Evolutionary conservation across 2,329 filamentous ascomycete species (phyloP).

Genomic region (Fusarium nygamai): DNA sequence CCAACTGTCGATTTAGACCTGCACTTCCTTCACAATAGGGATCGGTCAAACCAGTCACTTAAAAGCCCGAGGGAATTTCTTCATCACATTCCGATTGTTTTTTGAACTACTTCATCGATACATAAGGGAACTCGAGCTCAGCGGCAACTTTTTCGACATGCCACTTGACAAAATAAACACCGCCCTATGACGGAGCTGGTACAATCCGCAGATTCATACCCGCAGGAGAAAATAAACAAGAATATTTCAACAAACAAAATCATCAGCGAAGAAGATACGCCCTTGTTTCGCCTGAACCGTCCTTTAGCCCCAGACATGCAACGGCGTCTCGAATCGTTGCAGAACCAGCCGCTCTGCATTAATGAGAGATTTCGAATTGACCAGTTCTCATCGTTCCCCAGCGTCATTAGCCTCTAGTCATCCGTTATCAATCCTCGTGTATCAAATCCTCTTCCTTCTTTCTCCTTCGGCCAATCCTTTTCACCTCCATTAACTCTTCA

Average conservation of each 20-base stretch:
- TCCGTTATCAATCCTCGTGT: slow-evolving; percentile 27
- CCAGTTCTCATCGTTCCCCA: slow-evolving; percentile 7
- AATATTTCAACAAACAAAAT: slow-evolving; percentile 6
- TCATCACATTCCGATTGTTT: slow-evolving; percentile 18
- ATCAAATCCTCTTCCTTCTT: slow-evolving; percentile 9
- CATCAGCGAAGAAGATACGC: slow-evolving; percentile 13
- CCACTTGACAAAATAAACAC: slow-evolving; percentile 35
- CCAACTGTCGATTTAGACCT: background rate
- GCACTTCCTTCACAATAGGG: background rate
- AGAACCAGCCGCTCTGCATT: slow-evolving; percentile 10
- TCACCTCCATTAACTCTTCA: slow-evolving; percentile 23
- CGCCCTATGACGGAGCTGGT: slow-evolving; percentile 13
- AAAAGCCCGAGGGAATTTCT: background rate
- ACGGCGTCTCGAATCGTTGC: slow-evolving; percentile 26
- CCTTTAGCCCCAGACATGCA: slow-evolving; percentile 21
- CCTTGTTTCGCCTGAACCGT: slow-evolving; percentile 25
- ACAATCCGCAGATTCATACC: slow-evolving; percentile 11
- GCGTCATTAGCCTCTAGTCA: slow-evolving; percentile 30
- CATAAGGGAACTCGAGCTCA: slow-evolving; percentile 36
- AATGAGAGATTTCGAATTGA: slow-evolving; percentile 15
- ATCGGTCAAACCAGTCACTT: background rate
- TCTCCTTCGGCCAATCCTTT: slow-evolving; percentile 5
- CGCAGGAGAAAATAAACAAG: background rate
- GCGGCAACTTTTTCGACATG: slow-evolving; percentile 7
- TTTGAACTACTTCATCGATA: slow-evolving; percentile 35